Percentiles rank a stretch among this genome's conserved stretches.
Conservation (phyloP, 2,329 filamentous ascomycete genomes). For the Verticillium alfalfae region DNA sequence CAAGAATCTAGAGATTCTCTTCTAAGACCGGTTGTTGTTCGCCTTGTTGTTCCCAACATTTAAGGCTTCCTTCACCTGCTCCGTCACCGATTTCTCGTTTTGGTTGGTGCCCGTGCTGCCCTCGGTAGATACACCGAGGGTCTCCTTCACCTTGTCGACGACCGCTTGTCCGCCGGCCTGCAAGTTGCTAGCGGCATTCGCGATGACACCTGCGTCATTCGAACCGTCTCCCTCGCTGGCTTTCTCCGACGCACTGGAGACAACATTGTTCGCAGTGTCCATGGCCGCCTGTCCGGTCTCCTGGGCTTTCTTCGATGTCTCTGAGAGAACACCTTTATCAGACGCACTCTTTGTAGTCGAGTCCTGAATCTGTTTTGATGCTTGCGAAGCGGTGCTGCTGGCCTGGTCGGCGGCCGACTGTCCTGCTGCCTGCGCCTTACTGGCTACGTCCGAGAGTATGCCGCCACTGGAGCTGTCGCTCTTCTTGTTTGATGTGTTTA, state of each 20-base stretch:
- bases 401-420: not conserved
- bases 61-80: not conserved
- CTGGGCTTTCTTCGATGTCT: not conserved
- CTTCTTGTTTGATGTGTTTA: not conserved
- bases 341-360: not conserved
- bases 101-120: not conserved
- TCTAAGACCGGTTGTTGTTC: not conserved
- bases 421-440: not conserved
- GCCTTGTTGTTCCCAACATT: not conserved
- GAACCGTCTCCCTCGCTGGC: not conserved
- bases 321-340: not conserved
- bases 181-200: not conserved
- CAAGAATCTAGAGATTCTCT: too few species aligned
- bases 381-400: not conserved
- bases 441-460: not conserved
- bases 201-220: not conserved
- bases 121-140: not conserved
- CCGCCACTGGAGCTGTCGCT: not conserved
- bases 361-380: not conserved
- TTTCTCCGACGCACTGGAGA: not conserved
- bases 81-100: not conserved
- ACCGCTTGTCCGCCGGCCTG: not conserved
- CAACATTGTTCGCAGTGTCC: not conserved
- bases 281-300: not conserved
- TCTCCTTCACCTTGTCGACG: not conserved